phyloP scores from a whole-genome alignment of 768 basidiomycete genomes.

The Coprinopsis sp. region DNA sequence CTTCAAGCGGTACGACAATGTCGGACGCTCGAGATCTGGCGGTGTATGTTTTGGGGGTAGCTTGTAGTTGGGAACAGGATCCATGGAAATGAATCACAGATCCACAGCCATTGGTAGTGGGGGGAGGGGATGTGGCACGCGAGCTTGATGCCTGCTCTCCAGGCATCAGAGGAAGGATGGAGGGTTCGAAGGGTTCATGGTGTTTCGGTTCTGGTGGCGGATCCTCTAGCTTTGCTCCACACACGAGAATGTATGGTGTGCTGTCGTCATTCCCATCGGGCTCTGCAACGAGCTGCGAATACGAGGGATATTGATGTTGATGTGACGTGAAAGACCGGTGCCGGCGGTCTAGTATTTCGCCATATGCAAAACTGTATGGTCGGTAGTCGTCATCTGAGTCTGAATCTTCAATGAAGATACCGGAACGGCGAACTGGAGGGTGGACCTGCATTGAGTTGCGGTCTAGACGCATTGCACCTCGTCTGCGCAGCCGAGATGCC shows the following conservation, averaged over 20 bases:
- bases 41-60: slow-evolving; percentile 35
- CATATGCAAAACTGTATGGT: slow-evolving; percentile 8
- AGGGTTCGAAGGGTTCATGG: slow-evolving; percentile 28
- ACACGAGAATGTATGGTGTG: slow-evolving; percentile 24
- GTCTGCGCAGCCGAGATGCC: slow-evolving; percentile 64
- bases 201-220: slow-evolving; percentile 9
- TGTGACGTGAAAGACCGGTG: slow-evolving; percentile 5
- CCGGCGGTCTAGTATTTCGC: neutral
- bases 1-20: slow-evolving; percentile 52
- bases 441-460: slow-evolving; percentile 19
- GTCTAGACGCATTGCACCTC: slow-evolving; percentile 69
- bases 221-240: slow-evolving; percentile 20
- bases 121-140: slow-evolving; percentile 8
- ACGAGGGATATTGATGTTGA: slow-evolving; percentile 5
- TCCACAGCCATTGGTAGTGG: slow-evolving; percentile 56
- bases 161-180: slow-evolving; percentile 32
- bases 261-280: slow-evolving; percentile 15
- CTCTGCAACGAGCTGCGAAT: slow-evolving; percentile 16
- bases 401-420: slow-evolving; percentile 7
- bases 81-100: slow-evolving; percentile 54
- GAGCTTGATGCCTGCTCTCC: slow-evolving; percentile 22
- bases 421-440: slow-evolving; percentile 9
- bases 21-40: slow-evolving; percentile 50
- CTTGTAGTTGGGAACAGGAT: slow-evolving; percentile 32
- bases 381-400: slow-evolving; percentile 13